phyloP scores from a whole-genome alignment of 805 yeast species.

The Wickerhamomyces bovis region DNA sequence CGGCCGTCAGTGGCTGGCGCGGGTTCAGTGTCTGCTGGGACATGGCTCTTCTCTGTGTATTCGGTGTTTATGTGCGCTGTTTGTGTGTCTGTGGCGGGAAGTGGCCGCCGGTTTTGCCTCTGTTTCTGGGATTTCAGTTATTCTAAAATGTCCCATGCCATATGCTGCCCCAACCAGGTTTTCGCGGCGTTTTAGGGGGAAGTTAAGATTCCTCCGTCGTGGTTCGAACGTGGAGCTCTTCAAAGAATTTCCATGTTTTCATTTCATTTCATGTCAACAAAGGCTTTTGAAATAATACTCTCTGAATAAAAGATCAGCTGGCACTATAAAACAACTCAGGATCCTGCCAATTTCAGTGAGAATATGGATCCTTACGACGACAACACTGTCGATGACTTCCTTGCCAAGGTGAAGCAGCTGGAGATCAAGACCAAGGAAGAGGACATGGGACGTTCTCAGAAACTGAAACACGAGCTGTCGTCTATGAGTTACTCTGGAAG shows the following conservation, averaged over 20 bases:
- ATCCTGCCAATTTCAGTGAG: not conserved
- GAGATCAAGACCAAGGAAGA: conserved; percentile 6
- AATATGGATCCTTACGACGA: conserved; percentile 1
- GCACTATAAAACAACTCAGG: too few species aligned
- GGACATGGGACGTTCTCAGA: conserved; percentile 8
- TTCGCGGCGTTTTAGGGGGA: not conserved
- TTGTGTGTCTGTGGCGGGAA: not conserved
- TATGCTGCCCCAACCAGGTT: not conserved
- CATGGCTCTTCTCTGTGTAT: too few species aligned
- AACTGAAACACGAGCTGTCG: not conserved
- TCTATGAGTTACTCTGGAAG: not conserved
- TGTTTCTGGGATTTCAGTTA: not conserved
- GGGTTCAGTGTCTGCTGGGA: conserved; percentile 7
- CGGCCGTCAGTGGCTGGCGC: conserved; percentile 48
- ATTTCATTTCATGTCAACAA: too few species aligned
- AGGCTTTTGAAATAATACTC: too few species aligned
- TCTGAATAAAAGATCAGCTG: too few species aligned
- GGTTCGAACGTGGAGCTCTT: not conserved
- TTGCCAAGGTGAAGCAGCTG: conserved; percentile 4
- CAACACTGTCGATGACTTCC: conserved; percentile 6
- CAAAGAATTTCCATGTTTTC: too few species aligned
- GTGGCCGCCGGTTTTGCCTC: too few species aligned
- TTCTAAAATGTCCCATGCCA: not conserved
- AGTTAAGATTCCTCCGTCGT: not conserved
- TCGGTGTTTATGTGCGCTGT: too few species aligned